Evolutionary conservation across 2,329 filamentous ascomycete species (phyloP).

Genomic region (Trichoderma sp.): DNA sequence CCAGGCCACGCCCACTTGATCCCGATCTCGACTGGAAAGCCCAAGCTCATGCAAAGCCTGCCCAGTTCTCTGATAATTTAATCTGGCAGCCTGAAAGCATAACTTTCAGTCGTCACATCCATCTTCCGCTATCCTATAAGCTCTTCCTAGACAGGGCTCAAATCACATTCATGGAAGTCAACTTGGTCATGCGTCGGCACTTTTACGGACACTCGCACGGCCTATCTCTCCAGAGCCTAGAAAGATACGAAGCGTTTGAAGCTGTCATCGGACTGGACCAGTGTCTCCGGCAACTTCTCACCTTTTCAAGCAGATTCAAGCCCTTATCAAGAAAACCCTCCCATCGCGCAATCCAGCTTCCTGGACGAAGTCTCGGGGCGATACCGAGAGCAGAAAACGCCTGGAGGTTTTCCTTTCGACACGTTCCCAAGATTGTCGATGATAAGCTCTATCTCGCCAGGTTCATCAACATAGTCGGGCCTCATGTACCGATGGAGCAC

Average conservation of each 20-base stretch:
- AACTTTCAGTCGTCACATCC: not conserved
- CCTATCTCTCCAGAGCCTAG: not conserved
- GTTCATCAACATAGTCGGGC: not conserved
- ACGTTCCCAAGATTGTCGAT: not conserved
- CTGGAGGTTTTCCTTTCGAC: conserved; percentile 1
- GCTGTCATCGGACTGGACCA: not conserved
- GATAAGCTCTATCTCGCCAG: not conserved
- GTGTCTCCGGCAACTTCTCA: too few relatives aligned
- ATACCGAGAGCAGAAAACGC: not conserved
- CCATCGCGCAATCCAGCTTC: too few relatives aligned
- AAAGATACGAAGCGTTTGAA: not conserved
- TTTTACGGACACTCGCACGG: not conserved
- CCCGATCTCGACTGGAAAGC: not conserved
- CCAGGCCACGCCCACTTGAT: not conserved
- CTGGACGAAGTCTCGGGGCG: not conserved
- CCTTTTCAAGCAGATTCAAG: too few relatives aligned
- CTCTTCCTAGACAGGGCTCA: not conserved
- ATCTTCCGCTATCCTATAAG: not conserved
- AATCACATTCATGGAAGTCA: conserved; percentile 3
- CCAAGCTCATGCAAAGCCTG: not conserved
- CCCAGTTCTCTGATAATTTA: not conserved
- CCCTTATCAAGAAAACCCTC: too few relatives aligned
- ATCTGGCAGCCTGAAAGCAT: not conserved
- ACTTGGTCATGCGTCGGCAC: not conserved
- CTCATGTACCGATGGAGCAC: not conserved